Evolutionary conservation across 495 filamentous ascomycete species (phyloP).

Genomic region (Xylaria longipes): DNA sequence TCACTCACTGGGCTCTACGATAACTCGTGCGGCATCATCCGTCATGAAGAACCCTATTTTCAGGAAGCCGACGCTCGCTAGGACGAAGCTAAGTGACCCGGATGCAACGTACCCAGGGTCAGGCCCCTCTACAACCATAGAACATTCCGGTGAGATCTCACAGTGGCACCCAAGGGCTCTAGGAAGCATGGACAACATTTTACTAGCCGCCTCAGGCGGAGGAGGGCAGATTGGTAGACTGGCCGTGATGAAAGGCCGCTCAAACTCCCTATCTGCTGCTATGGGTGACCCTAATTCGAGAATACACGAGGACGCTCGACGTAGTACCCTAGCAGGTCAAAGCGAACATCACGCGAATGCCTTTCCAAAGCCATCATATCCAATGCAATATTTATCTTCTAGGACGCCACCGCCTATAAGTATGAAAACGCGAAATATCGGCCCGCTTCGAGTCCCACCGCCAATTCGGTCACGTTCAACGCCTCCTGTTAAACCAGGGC

Average conservation of each 20-base stretch:
- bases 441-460: slow-evolving; percentile 47
- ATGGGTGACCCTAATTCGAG: slow-evolving; percentile 21
- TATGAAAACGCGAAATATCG: slow-evolving; percentile 42
- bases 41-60: slow-evolving; percentile 44
- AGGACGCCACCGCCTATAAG: slow-evolving; percentile 44
- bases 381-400: slow-evolving; percentile 33
- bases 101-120: neutral
- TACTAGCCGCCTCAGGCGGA: neutral
- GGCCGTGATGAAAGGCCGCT: neutral
- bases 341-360: slow-evolving; percentile 24
- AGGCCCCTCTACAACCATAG: neutral
- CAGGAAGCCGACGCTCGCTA: slow-evolving; percentile 42
- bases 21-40: slow-evolving; percentile 36
- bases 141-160: neutral
- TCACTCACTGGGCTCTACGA: slow-evolving; percentile 37
- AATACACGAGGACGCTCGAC: neutral
- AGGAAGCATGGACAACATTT: neutral
- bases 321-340: neutral
- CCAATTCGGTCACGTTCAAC: slow-evolving; percentile 49
- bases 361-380: slow-evolving; percentile 20
- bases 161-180: neutral
- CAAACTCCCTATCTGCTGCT: slow-evolving; percentile 18
- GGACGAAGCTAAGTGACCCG: slow-evolving; percentile 25
- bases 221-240: neutral
- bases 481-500: slow-evolving; percentile 30